Percentiles rank a stretch among this genome's conserved stretches.
Evolutionary conservation across 352 stramenopile species (phyloP).

Genomic region (Phytopythium vexans): DNA sequence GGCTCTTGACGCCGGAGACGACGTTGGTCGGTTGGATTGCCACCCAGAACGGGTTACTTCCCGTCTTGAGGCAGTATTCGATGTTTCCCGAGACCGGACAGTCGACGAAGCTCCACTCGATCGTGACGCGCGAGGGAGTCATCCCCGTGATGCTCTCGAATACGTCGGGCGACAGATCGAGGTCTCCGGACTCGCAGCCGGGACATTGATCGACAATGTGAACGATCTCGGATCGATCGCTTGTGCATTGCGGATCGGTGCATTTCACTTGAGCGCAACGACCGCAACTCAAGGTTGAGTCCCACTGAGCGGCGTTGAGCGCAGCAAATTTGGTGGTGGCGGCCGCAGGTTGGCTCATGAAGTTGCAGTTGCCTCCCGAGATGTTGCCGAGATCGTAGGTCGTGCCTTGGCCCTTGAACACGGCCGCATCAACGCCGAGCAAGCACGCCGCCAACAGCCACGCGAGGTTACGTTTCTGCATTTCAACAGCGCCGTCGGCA

Average conservation of each 20-base stretch:
- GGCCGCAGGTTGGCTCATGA: conserved; percentile 46
- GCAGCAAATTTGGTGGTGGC: conserved; percentile 53
- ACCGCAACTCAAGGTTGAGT: conserved; percentile 41
- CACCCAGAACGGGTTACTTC: conserved; percentile 56
- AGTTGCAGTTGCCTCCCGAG: conserved; percentile 58
- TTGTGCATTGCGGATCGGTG: conserved; percentile 38
- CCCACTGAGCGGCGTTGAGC: conserved; percentile 62
- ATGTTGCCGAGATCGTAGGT: conserved; percentile 30
- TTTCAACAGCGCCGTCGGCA: neutral
- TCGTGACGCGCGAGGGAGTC: conserved; percentile 32
- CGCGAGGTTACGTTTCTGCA: neutral
- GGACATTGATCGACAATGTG: conserved; percentile 74
- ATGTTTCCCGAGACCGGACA: conserved; percentile 48
- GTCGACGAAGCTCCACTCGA: conserved; percentile 64
- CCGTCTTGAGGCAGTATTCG: conserved; percentile 60
- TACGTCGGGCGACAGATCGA: conserved; percentile 53
- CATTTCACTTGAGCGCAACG: conserved; percentile 47
- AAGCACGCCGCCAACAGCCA: neutral
- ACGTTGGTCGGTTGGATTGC: conserved; percentile 63
- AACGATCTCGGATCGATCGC: conserved; percentile 37
- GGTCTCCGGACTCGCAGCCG: conserved; percentile 38
- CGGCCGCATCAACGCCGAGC: neutral
- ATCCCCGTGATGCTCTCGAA: conserved; percentile 54
- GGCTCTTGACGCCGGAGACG: conserved; percentile 38
- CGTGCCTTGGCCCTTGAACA: conserved; percentile 15